Percentiles rank a stretch among this genome's conserved stretches.
Evolutionary conservation across 129 eudicot genomes (phyloP).

Genomic region (Dittrichia graveolens): DNA sequence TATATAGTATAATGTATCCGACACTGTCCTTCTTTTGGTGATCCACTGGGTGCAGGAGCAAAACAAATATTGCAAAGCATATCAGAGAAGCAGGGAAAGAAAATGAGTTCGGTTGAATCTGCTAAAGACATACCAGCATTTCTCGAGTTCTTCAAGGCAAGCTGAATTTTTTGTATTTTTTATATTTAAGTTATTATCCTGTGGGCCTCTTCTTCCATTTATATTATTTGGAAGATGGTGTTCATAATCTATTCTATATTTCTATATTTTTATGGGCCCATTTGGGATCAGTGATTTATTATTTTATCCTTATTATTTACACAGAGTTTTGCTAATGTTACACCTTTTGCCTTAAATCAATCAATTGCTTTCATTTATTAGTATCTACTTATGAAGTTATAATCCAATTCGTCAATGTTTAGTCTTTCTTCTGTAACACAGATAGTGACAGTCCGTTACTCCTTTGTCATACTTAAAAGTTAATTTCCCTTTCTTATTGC

Average conservation of each 20-base stretch:
- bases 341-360: no score
- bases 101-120: conserved; percentile 85
- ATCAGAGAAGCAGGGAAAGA: conserved; percentile 91
- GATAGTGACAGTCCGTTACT: conserved; percentile 11
- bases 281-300: no score
- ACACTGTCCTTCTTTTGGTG: conserved; percentile 10
- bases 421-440: neutral
- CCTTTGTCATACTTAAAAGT: neutral
- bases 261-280: no score
- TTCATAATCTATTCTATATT: no score
- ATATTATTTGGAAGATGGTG: neutral
- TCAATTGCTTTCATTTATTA: no score
- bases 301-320: no score
- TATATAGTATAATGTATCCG: conserved; percentile 9
- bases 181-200: neutral
- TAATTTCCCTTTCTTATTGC: neutral
- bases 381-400: no score
- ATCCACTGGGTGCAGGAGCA: conserved; percentile 59
- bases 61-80: conserved; percentile 78
- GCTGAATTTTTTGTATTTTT: conserved; percentile 13
- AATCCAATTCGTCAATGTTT: no score
- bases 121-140: conserved; percentile 74
- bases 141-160: conserved; percentile 67
- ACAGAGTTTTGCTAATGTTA: no score
- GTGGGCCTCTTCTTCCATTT: neutral